Base-by-base conservation (phyloP, 306 rosid genomes). In the Cucurbita ficifolia region DNA sequence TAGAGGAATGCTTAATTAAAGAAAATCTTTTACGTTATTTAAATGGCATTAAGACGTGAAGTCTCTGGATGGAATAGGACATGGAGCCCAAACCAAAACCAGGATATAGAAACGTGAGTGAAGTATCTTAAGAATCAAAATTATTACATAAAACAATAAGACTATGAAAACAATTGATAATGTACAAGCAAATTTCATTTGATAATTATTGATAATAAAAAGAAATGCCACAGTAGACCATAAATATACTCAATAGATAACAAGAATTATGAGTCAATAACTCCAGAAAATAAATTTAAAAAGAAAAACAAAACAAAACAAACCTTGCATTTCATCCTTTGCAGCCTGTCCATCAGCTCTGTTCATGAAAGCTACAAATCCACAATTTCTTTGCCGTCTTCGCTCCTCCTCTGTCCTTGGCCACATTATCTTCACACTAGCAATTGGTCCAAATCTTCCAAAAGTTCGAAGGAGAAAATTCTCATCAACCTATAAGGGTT, bases 351-450 rank as follows among this genome's bases (percentile, higher is more conserved):
- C 99, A 84, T 95, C 99, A 79, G 76, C 89, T 82, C 99, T 89
- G 77, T 95, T 95, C 99, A 95, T 95, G 90, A 95, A 95, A 84
- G 99, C 99, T 46, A 95, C 99, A 88, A 95, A 95, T 70, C 99
- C 99, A 89, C 99, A 95, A 81, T 95, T 95, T 82, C 99, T 91
- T 89, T 95, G 97, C 70, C 99, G 88, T 83, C 90, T 83, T 77
- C 97, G 87, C 84, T 95, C 99, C 88, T 95, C 99, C 82, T 95
- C 99, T 21, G 99, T 95, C 79, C 99, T 84, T 76, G 99, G 99
- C 99, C 99, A 95, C 99, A 95, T 95, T 81, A 95, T 95, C 84
- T 95, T 95, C 83, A 95, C 99, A 70, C 99, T 95, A 60, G 99
- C 99, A 86, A 95, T 91, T 75, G 97, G 99, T 65, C 99, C 99